Percentiles rank a stretch among this genome's conserved stretches.
phyloP scores from a whole-genome alignment of 1,139 yeast species.

The Suhomyces terraborum region DNA sequence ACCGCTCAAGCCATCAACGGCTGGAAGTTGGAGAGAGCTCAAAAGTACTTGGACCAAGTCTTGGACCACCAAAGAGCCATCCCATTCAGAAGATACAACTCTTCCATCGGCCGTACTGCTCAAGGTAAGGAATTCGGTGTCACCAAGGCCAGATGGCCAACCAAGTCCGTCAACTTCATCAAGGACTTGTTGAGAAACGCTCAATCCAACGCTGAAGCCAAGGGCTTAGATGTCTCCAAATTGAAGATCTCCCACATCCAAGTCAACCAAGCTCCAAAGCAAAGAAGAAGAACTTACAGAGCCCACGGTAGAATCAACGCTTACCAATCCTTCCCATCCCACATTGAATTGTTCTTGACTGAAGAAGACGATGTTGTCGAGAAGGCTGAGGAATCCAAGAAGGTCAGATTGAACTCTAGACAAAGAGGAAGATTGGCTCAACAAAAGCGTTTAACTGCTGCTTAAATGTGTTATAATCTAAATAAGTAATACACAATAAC shows the following conservation, averaged over 20 bases:
- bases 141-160: constrained; percentile 99
- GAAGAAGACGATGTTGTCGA: constrained; percentile 94
- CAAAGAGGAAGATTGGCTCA: constrained; percentile 92
- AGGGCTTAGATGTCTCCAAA: constrained; percentile 95
- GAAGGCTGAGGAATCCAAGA: constrained; percentile 86
- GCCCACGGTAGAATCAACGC: constrained; percentile 99
- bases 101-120: constrained; percentile 97
- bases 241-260: constrained; percentile 97
- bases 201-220: constrained; percentile 98
- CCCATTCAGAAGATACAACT: constrained; percentile 98
- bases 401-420: constrained; percentile 81
- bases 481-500: constrained; percentile 16
- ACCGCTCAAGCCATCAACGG: constrained; percentile 98
- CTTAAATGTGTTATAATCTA: constrained; percentile 21
- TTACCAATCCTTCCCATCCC: constrained; percentile 98
- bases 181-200: constrained; percentile 96
- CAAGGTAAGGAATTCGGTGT: constrained; percentile 99
- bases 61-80: constrained; percentile 98
- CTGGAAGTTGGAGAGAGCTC: constrained; percentile 96
- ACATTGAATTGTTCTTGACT: constrained; percentile 95
- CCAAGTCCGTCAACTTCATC: constrained; percentile 93
- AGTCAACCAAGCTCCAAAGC: constrained; percentile 99
- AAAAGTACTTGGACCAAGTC: constrained; percentile 94
- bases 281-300: constrained; percentile 99
- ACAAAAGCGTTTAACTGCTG: constrained; percentile 64